Percentiles rank a stretch among this genome's conserved stretches.
These are phyloP conservation scores for Drosera capensis DNA, from an alignment of 148 eudicot genomes.

Conservation along the genomic window DNA sequence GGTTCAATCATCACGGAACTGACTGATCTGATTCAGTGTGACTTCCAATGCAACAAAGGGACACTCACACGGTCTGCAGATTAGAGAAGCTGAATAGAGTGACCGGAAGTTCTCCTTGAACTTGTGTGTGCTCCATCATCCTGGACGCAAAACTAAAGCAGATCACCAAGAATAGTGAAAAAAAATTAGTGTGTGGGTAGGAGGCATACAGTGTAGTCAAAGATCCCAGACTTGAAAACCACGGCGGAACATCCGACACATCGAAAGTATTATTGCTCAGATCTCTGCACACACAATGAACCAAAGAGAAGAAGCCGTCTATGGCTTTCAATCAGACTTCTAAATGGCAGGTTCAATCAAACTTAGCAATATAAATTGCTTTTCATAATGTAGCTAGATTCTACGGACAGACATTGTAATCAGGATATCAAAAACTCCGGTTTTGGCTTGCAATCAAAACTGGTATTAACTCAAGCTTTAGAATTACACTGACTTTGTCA, in stretches of 20 bases:
- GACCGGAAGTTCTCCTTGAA: conserved; percentile 51
- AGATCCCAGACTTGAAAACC: conserved; percentile 52
- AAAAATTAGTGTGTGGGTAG: neutral
- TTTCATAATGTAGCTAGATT: too few species aligned
- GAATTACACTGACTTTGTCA: too few species aligned
- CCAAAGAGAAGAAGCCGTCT: too few species aligned
- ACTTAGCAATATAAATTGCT: too few species aligned
- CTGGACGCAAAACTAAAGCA: conserved; percentile 19
- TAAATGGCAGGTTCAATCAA: too few species aligned
- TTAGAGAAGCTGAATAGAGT: conserved; percentile 44
- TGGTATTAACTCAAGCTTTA: too few species aligned
- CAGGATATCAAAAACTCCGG: too few species aligned
- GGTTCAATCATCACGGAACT: neutral
- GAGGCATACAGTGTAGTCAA: conserved; percentile 58
- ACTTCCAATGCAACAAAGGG: neutral
- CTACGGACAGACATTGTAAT: too few species aligned
- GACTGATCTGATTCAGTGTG: too few species aligned
- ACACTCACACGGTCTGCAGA: conserved; percentile 54
- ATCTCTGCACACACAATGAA: conserved; percentile 46
- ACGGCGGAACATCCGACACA: conserved; percentile 39
- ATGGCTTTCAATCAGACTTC: too few species aligned
- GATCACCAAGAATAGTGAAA: neutral
- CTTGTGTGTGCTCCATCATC: conserved; percentile 39
- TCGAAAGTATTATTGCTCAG: conserved; percentile 81
- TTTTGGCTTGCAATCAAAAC: too few species aligned